Percentiles rank a stretch among this genome's conserved stretches.
Evolutionary conservation across 192 early-diverging fungal species (phyloP).

Genomic region (Chytriomyces hyalinus): DNA sequence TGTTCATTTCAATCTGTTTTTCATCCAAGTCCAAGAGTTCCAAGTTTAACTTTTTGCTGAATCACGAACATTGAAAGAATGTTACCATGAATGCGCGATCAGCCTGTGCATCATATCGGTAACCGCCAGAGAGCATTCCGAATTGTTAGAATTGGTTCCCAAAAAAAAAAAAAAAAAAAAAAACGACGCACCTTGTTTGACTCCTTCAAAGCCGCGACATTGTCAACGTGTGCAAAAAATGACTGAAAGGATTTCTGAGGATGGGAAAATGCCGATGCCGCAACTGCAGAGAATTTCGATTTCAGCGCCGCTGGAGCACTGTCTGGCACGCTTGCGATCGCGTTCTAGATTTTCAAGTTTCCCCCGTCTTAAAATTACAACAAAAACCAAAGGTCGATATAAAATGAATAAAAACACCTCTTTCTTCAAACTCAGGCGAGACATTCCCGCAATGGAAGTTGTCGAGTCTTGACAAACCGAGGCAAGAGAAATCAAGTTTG

Average conservation of each 20-base stretch:
- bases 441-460: constrained; percentile 14
- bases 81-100: constrained; percentile 24
- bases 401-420: not conserved
- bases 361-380: not conserved
- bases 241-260: not conserved
- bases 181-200: not conserved
- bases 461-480: constrained; percentile 2
- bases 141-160: not conserved
- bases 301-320: constrained; percentile 8
- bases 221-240: not conserved
- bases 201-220: not conserved
- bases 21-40: not conserved
- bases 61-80: not conserved
- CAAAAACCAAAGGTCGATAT: not conserved
- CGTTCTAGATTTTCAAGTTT: not conserved
- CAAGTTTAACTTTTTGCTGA: too few species aligned
- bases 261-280: not conserved
- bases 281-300: constrained; percentile 4
- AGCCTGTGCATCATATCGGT: constrained; percentile 5
- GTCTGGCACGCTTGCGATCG: constrained; percentile 9
- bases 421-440: constrained; percentile 19
- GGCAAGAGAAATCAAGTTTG: constrained; percentile 24
- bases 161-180: not conserved
- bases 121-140: not conserved
- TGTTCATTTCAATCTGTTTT: constrained; percentile 23